These are phyloP conservation scores for Mimosa pudica DNA, from an alignment of 306 rosid genomes.

Conservation along the genomic window DNA sequence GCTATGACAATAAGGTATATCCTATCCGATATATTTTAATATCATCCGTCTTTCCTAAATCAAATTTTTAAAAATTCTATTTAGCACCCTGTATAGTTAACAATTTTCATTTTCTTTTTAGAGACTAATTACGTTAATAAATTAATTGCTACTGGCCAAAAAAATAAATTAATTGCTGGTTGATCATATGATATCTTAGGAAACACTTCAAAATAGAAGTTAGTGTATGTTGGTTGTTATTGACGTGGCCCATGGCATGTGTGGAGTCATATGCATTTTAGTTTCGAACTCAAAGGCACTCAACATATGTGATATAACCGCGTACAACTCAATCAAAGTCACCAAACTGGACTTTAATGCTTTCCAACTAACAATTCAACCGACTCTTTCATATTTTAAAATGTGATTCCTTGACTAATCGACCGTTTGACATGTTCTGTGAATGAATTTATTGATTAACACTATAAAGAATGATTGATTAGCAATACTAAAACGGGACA, in stretches of 20 bases:
- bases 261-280: neutral
- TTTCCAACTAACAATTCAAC: conserved; percentile 19
- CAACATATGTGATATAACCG: neutral
- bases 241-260: conserved; percentile 1
- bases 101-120: neutral
- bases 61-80: neutral
- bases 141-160: too few species aligned
- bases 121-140: neutral
- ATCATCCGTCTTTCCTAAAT: neutral
- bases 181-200: neutral
- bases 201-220: neutral
- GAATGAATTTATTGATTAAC: neutral
- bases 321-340: conserved; percentile 30
- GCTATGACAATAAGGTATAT: conserved; percentile 74
- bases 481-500: neutral
- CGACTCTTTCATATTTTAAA: conserved; percentile 4
- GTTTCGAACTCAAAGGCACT: conserved; percentile 5
- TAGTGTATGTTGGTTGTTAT: neutral
- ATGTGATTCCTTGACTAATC: conserved; percentile 10
- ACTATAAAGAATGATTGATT: neutral
- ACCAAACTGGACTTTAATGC: conserved; percentile 24
- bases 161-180: neutral
- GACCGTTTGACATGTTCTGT: conserved; percentile 9
- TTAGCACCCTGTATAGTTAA: neutral
- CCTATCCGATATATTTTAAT: neutral